These are phyloP conservation scores for Trifolium subterraneum DNA, from an alignment of 306 rosid species.

Conservation along the genomic window DNA sequence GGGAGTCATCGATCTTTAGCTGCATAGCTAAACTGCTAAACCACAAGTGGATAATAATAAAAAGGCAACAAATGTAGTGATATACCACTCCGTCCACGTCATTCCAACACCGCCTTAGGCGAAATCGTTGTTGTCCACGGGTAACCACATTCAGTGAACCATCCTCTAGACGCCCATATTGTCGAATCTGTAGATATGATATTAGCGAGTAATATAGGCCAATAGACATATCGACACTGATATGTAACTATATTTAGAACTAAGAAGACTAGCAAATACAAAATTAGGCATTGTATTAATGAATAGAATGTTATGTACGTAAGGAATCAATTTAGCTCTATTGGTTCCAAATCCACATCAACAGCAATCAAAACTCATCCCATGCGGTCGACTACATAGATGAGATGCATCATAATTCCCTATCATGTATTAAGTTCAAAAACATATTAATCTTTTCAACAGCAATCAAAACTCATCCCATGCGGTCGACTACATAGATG, in stretches of 20 bases:
- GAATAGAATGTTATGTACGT: neutral
- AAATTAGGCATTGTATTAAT: constrained; percentile 32
- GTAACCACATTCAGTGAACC: constrained; percentile 87
- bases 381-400: neutral
- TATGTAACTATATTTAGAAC: constrained; percentile 8
- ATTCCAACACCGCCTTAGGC: constrained; percentile 67
- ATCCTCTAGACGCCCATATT: constrained; percentile 75
- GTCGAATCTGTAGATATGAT: constrained; percentile 70
- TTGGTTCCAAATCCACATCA: neutral
- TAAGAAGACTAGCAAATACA: constrained; percentile 27
- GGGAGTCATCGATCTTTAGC: constrained; percentile 41
- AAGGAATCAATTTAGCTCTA: constrained; percentile 28
- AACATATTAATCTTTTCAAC: neutral
- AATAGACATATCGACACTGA: constrained; percentile 31
- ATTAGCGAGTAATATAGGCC: constrained; percentile 39
- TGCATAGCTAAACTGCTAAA: constrained; percentile 36
- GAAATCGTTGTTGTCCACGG: constrained; percentile 92
- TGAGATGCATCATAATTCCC: constrained; percentile 11
- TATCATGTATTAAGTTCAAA: neutral
- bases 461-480: neutral
- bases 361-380: neutral
- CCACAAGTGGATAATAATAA: constrained; percentile 11
- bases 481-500: neutral
- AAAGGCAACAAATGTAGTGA: constrained; percentile 35
- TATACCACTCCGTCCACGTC: constrained; percentile 87